These are phyloP conservation scores for Melampsora occidentalis DNA, from an alignment of 1,284 basidiomycete species.

Conservation along the genomic window DNA sequence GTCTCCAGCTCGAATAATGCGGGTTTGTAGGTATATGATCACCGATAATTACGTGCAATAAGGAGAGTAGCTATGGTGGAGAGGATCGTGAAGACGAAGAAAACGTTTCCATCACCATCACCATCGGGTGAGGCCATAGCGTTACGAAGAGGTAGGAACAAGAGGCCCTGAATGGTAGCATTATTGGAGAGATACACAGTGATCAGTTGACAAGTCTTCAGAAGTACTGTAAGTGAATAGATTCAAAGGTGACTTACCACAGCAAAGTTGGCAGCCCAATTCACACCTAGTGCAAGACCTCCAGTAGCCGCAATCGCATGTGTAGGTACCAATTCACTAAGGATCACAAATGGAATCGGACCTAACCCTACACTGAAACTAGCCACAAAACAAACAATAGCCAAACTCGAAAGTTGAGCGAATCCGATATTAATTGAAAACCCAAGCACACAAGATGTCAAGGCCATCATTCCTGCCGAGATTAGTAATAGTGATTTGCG, in stretches of 20 bases:
- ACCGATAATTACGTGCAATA: conserved; percentile 9
- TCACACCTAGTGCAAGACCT: conserved; percentile 50
- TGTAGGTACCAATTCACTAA: conserved; percentile 81
- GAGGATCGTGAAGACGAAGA: conserved; percentile 32
- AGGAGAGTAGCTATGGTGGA: conserved; percentile 9
- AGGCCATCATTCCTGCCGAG: conserved; percentile 62
- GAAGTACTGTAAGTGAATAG: not conserved
- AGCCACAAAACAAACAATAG: conserved; percentile 80
- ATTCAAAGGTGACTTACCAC: conserved; percentile 45
- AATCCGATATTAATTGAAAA: conserved; percentile 67
- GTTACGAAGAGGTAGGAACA: conserved; percentile 34
- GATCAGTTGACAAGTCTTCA: not conserved
- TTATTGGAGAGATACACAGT: not conserved
- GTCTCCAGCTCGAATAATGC: too few relatives aligned
- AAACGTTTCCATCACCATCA: conserved; percentile 40
- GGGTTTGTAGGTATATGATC: not conserved
- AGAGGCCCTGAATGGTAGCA: conserved; percentile 1
- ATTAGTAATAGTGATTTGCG: conserved; percentile 55
- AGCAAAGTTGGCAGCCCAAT: conserved; percentile 52
- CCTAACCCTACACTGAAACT: conserved; percentile 87
- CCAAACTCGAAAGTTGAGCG: conserved; percentile 66
- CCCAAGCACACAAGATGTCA: conserved; percentile 68
- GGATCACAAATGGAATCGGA: conserved; percentile 84
- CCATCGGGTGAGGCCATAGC: conserved; percentile 25
- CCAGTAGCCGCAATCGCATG: conserved; percentile 57